Evolutionary conservation across 495 filamentous ascomycete genomes (phyloP), one percentile per base, ranked within the genome.

Genomic region (Neurospora hispaniola): DNA sequence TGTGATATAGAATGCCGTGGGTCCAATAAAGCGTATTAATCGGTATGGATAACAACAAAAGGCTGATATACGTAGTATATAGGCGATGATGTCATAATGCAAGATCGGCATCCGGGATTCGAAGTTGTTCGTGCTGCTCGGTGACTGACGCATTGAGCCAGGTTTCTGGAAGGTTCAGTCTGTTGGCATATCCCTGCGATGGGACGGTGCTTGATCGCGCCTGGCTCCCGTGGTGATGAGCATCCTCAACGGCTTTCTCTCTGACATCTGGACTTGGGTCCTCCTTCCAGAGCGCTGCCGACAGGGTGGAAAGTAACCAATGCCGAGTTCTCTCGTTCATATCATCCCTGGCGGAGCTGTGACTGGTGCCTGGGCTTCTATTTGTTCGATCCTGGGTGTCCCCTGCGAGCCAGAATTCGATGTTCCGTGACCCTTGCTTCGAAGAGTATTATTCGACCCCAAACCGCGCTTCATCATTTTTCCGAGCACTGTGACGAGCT

Each of bases 401-500:
- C 73, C 76, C 43, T 81, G 79, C 6, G 79, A 76, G 10, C 75
- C 76, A 8, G 74, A 68, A 31, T 73, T 74, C n/a, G 80, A 79
- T 14, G 54, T 66, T 14, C 73, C 76, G 43, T 76, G 76, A 9
- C 71, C 78, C 69, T 77, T 79, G 71, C 75, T 78, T 41, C 77
- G 71, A 7, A 77, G 75, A 0, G 77, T 79, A 35, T 72, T 79
- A 71, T 72, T 79, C 38, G 79, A 80, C 44, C 79, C 82, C 35
- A 88, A 74, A 0, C 91, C 89, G 16, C 92, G 86, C 81, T 90
- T 93, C 85, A 90, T 90, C 91, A 93, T 93, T 79, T 89, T 91
- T 6, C 91, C 90, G 12, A 94, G 79, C 0, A 93, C 87, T 16
- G 88, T 88, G 1, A 94, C 92, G 27, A 93, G 84, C 76, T 92